Evolutionary conservation across 441 rosid genomes (phyloP).

Genomic region (Erysimum pusillum): DNA sequence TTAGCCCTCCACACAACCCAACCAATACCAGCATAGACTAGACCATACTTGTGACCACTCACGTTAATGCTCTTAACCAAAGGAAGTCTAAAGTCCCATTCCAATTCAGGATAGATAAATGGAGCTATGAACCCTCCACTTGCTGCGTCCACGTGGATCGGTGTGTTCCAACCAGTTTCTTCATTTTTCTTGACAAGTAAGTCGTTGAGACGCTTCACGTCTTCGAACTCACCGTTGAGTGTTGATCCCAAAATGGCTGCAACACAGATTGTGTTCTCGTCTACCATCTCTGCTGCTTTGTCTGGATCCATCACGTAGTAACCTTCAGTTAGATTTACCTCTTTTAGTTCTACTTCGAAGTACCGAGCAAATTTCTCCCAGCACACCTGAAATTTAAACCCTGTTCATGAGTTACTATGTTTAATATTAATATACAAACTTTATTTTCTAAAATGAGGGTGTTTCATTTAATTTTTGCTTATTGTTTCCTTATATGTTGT

Average conservation of each 20-base stretch:
- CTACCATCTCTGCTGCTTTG: slow-evolving; percentile 89
- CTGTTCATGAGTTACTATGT: not conserved
- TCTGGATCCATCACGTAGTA: slow-evolving; percentile 93
- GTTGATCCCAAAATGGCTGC: slow-evolving; percentile 93
- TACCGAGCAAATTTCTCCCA: slow-evolving; percentile 98
- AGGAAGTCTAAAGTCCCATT: slow-evolving; percentile 90
- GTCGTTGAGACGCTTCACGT: slow-evolving; percentile 76
- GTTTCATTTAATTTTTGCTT: not conserved
- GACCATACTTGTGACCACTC: slow-evolving; percentile 92
- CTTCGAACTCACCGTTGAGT: slow-evolving; percentile 91
- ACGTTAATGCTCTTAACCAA: slow-evolving; percentile 90
- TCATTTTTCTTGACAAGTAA: slow-evolving; percentile 72
- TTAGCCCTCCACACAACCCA: slow-evolving; percentile 96
- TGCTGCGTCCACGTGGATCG: slow-evolving; percentile 92
- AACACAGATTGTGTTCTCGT: slow-evolving; percentile 94
- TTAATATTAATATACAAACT: not conserved
- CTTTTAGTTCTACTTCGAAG: slow-evolving; percentile 93
- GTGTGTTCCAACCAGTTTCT: slow-evolving; percentile 88
- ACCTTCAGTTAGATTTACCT: slow-evolving; percentile 84
- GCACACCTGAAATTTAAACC: slow-evolving; percentile 58
- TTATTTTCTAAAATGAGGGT: not conserved
- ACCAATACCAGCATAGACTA: slow-evolving; percentile 94
- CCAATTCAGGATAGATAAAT: slow-evolving; percentile 84
- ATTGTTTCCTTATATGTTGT: no score
- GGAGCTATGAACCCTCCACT: slow-evolving; percentile 97